Evolutionary conservation across 106 monocot species (phyloP).

Genomic region (Dactylorhiza incarnata): DNA sequence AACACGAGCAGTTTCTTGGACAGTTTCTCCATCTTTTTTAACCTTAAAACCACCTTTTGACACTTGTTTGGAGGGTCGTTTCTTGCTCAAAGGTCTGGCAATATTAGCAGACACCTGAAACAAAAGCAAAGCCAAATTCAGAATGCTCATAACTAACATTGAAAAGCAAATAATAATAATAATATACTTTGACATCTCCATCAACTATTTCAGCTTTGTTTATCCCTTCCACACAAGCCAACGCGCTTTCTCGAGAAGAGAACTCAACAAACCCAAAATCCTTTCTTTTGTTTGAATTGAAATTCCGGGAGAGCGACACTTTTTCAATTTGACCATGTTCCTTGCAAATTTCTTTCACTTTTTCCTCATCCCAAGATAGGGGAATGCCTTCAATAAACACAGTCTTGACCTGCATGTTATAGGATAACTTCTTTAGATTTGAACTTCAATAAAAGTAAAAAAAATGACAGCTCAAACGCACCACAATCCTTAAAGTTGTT

Average conservation of each 20-base stretch:
- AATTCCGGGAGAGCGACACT: constrained; percentile 28
- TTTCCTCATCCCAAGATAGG: constrained; percentile 49
- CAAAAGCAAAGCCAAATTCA: neutral
- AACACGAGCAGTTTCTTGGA: constrained; percentile 13
- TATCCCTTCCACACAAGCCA: constrained; percentile 59
- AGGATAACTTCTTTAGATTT: neutral
- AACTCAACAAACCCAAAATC: constrained; percentile 68
- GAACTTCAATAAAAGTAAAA: neutral
- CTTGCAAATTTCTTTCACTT: constrained; percentile 44
- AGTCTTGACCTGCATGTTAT: constrained; percentile 39
- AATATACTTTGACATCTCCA: constrained; percentile 42
- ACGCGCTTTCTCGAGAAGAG: constrained; percentile 40
- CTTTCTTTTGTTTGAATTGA: constrained; percentile 30
- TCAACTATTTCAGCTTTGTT: constrained; percentile 34
- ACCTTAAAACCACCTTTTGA: constrained; percentile 27
- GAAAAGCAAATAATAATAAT: neutral
- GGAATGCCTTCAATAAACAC: constrained; percentile 49
- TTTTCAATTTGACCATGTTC: constrained; percentile 45
- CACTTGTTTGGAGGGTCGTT: constrained; percentile 16
- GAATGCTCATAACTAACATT: no score
- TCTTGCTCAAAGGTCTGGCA: constrained; percentile 29
- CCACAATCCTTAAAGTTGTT: neutral
- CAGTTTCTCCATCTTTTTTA: constrained; percentile 19
- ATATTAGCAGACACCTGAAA: constrained; percentile 33
- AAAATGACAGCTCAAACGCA: neutral